A percentile compares a stretch with the other conserved stretches of the same genome.
Conservation (phyloP, 306 rosid species). For the Argentina anserina region DNA sequence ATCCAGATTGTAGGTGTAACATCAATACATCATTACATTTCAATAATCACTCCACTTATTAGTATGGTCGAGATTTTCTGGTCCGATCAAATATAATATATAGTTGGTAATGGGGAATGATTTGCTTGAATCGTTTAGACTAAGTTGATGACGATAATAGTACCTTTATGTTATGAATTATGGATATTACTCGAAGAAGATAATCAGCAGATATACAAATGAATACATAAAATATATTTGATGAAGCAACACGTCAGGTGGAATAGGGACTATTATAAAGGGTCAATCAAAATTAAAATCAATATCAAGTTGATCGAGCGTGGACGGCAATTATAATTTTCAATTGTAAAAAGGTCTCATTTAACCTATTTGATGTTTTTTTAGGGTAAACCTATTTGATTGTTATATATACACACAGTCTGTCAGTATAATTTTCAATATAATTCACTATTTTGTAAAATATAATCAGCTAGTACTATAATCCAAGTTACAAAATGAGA, state of each 20-base stretch:
- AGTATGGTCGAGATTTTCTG: background rate
- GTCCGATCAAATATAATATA: background rate
- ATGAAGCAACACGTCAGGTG: background rate
- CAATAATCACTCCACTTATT: too few species aligned
- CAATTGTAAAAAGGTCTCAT: background rate
- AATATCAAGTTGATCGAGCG: background rate
- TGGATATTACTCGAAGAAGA: background rate
- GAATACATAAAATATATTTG: background rate
- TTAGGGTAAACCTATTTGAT: too few species aligned
- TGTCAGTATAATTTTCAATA: too few species aligned
- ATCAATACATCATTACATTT: too few species aligned
- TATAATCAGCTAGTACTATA: too few species aligned
- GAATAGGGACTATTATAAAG: background rate
- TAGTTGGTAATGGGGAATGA: background rate
- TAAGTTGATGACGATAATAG: background rate
- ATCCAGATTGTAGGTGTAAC: too few species aligned
- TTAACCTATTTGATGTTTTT: background rate
- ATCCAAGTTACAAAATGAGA: too few species aligned
- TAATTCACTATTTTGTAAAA: too few species aligned
- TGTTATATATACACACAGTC: too few species aligned
- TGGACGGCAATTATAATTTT: background rate
- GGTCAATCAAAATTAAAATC: background rate
- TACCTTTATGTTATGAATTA: background rate
- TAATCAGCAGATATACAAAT: background rate
- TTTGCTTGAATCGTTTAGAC: background rate